A percentile compares a stretch with the other conserved stretches of the same genome.
Evolutionary conservation across 2,329 filamentous ascomycete genomes (phyloP).

Genomic region (Verticillium tricorpus): DNA sequence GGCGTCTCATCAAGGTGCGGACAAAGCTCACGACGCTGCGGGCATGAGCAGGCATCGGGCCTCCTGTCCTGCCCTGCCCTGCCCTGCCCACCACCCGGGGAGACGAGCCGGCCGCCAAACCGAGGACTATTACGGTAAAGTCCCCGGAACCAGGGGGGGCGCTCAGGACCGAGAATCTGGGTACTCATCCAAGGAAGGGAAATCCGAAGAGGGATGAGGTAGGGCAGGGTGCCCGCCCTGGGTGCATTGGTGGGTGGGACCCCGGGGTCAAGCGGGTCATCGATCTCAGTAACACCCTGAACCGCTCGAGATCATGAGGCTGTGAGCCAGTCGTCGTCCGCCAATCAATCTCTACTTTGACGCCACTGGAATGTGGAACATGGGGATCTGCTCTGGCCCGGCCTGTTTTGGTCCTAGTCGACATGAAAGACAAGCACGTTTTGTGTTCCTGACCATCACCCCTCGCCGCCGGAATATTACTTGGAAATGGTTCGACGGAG

Average conservation of each 20-base stretch:
- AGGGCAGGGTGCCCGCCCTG: too few species aligned
- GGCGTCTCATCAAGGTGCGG: not conserved
- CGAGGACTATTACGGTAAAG: not conserved
- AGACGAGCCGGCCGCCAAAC: not conserved
- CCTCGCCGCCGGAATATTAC: not conserved
- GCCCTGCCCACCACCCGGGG: not conserved
- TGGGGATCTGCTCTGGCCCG: not conserved
- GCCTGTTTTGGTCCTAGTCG: not conserved
- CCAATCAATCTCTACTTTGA: constrained; percentile 3
- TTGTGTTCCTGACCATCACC: not conserved
- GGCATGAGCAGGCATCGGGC: not conserved
- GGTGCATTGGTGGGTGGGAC: not conserved
- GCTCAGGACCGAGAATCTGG: not conserved
- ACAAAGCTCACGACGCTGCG: not conserved
- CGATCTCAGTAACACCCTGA: constrained; percentile 1
- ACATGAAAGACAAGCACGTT: not conserved
- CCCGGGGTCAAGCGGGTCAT: not conserved
- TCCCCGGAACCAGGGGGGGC: not conserved
- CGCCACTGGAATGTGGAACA: not conserved
- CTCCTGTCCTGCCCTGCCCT: not conserved
- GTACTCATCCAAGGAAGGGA: not conserved
- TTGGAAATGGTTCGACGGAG: not conserved
- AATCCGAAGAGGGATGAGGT: not conserved
- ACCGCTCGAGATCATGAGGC: constrained; percentile 8
- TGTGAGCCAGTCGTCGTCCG: constrained; percentile 1